Base-by-base conservation (phyloP, 192 early-diverging fungal species). In the Umbelopsis sp. region DNA sequence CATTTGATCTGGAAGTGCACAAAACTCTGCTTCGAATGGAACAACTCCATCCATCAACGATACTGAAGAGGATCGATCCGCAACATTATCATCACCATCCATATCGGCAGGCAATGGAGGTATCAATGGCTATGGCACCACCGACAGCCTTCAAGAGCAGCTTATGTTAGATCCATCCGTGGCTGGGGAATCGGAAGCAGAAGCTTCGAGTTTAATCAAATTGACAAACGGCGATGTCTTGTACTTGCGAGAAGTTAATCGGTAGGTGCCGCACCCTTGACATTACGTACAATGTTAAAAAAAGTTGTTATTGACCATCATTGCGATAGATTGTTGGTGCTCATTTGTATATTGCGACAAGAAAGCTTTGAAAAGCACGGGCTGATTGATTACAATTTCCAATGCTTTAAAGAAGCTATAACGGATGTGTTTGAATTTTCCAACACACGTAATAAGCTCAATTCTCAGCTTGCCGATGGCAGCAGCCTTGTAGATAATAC, bases 371-470 rank as follows among this genome's bases (percentile, higher is more conserved):
- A 93, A 71, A 91, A 93, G 68, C 85, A 86, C 65, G 94, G 93
- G 12, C 70, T 96, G 76, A 88, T 96, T 59, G 94, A 96, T 76
- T 96, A 91, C 74, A 96, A 96, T 75, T 94, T 96, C 73, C 81
- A 87, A 36, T 89, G 89, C 65, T 94, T 95, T 78, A 86, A 87
- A 65, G 87, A 95, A 67, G 91, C 93, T 25, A 87, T 96, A 66
- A 82, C 88, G 45, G 89, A 94, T 34, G 92, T 96, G 6, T 92
- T 95, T 85, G 84, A 89, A 65, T 77, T 89, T 45, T 78, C 77
- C 32, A 62, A 73, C 51, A 70, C 74, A 56, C 62, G 71, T 44
- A 78, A 74, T 68, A 71, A 62, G 56, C 16, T 49, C 16, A 49
- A 49, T 49, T 62, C 56, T 62, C 56, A 62, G 56, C 56, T 34